Evolutionary conservation across 176 grass and related monocot species (phyloP), one percentile per base, ranked within the genome.

Genomic region (Elaeis guineensis): DNA sequence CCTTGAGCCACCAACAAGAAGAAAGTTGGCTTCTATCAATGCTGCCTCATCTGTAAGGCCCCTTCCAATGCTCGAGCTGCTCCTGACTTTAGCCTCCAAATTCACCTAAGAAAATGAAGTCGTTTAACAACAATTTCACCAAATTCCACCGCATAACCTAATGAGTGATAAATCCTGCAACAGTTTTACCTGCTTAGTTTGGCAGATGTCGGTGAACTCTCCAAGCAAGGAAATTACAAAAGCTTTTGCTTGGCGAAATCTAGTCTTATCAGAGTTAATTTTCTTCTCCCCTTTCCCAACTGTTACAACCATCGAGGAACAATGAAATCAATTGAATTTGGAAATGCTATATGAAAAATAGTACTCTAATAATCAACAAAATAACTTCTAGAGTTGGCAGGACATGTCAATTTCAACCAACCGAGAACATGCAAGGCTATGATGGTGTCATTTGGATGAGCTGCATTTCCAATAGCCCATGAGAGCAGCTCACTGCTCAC

Each of bases 211-310:
- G 15, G 90, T 79, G 26, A 89, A 71, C 58, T 98, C 93, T 24
- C 81, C 93, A 15, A 98, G 87, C 76, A 87, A 69, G 57, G 89
- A 76, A 70, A 98, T 98, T 16, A 98, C 84, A 59, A 86, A 98
- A 0, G 78, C 72, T 61, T 89, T 98, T 19, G 84, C 93, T 61
- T 85, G 89, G 19, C 80, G 87, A 65, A 98, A 72, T 76, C 71
- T 65, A 49, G 30, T 75, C 65, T 53, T 90, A 72, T 83, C 78
- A 9, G 52, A 82, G 16, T n/a, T 59, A 18, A 60, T 5, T 20
- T 51, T 76, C 19, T 52, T 81, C 25, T 64, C 55, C 72, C 71
- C 72, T 50, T 61, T 82, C 32, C 52, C 63, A 16, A 71, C 79
- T 67, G 61, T 19, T 68, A n/a, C 12, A 55, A 21, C 48, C 49